Conservation (phyloP, 2,329 filamentous ascomycete genomes). For the Stromatinia cepivora region DNA sequence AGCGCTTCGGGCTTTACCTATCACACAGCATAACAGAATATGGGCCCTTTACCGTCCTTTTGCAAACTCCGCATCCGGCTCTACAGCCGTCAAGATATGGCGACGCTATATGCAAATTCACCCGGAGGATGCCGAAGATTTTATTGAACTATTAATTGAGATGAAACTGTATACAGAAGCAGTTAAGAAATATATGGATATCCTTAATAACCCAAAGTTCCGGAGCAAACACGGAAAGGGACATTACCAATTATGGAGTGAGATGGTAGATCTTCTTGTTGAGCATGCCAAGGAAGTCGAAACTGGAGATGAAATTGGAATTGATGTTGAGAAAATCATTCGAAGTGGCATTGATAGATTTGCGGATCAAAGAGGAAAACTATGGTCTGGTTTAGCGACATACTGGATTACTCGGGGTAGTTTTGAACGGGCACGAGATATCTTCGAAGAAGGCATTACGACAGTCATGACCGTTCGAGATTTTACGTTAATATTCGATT, state of each 20-base stretch:
- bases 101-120: slow-evolving; percentile 95
- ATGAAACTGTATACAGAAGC: slow-evolving; percentile 87
- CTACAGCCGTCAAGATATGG: slow-evolving; percentile 92
- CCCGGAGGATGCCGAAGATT: slow-evolving; percentile 92
- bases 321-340: slow-evolving; percentile 90
- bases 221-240: slow-evolving; percentile 92
- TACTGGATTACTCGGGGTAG: slow-evolving; percentile 95
- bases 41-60: slow-evolving; percentile 92
- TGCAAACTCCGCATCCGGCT: slow-evolving; percentile 83
- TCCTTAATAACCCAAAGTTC: slow-evolving; percentile 88
- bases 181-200: slow-evolving; percentile 84
- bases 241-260: slow-evolving; percentile 94
- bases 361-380: slow-evolving; percentile 87
- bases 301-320: slow-evolving; percentile 75
- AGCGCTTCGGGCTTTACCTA: slow-evolving; percentile 83
- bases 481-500: slow-evolving; percentile 94
- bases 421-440: slow-evolving; percentile 88
- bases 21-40: slow-evolving; percentile 93
- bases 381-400: slow-evolving; percentile 92
- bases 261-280: slow-evolving; percentile 94
- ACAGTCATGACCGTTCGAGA: slow-evolving; percentile 99
- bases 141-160: slow-evolving; percentile 82
- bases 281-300: slow-evolving; percentile 85
- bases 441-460: slow-evolving; percentile 94
- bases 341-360: slow-evolving; percentile 89